Evolutionary conservation across 164 flowering plant species (phyloP).

Genomic region (Warburgia ugandensis): DNA sequence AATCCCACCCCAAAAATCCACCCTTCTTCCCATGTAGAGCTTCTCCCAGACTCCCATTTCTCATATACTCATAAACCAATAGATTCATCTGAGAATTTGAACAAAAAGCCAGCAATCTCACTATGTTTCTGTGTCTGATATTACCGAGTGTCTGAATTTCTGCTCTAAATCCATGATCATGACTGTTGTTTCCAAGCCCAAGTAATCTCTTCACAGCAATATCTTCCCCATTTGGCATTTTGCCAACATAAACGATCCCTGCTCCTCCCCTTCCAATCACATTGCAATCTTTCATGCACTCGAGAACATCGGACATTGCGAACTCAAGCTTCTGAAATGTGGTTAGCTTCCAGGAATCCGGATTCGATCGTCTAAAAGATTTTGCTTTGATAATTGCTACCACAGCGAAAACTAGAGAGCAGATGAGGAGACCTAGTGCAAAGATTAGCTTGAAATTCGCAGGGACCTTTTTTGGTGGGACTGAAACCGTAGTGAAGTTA

Average conservation of each 20-base stretch:
- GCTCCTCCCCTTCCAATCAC: slow-evolving; percentile 91
- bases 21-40: slow-evolving; percentile 55
- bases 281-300: slow-evolving; percentile 76
- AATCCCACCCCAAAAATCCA: slow-evolving; percentile 44
- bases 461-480: slow-evolving; percentile 20
- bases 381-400: slow-evolving; percentile 67
- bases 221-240: slow-evolving; percentile 66
- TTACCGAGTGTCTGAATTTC: slow-evolving; percentile 82
- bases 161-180: slow-evolving; percentile 77
- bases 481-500: slow-evolving; percentile 31
- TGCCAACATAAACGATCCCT: slow-evolving; percentile 78
- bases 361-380: slow-evolving; percentile 30
- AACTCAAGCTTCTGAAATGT: slow-evolving; percentile 69
- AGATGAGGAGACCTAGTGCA: slow-evolving; percentile 59
- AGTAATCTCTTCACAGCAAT: slow-evolving; percentile 73
- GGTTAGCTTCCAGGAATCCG: slow-evolving; percentile 71
- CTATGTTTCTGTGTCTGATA: slow-evolving; percentile 85
- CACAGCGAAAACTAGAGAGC: slow-evolving; percentile 56
- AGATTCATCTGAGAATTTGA: slow-evolving; percentile 59
- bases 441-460: slow-evolving; percentile 61
- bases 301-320: slow-evolving; percentile 52
- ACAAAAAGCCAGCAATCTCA: slow-evolving; percentile 72
- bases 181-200: slow-evolving; percentile 42
- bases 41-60: slow-evolving; percentile 73
- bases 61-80: slow-evolving; percentile 76